phyloP scores from a whole-genome alignment of 495 filamentous ascomycete species.

The Aeminium ludgeri region DNA sequence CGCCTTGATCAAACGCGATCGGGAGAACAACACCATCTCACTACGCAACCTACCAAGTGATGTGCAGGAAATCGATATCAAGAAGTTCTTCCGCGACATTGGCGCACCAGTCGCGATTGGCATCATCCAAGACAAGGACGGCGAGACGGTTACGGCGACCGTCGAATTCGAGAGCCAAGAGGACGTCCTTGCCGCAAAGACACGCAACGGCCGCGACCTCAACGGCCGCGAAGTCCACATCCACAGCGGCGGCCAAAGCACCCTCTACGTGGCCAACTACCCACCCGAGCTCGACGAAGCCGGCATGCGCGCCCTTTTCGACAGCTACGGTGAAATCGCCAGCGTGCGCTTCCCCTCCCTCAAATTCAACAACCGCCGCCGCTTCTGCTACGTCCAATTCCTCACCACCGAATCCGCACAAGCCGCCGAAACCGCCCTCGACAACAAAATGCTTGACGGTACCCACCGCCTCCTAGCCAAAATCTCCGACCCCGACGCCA shows the following conservation, averaged over 20 bases:
- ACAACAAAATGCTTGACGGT: constrained; percentile 49
- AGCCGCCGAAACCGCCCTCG: constrained; percentile 41
- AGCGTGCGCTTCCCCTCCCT: constrained; percentile 81
- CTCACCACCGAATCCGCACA: constrained; percentile 27
- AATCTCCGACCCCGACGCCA: constrained; percentile 64
- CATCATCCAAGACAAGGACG: constrained; percentile 39
- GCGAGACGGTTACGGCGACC: constrained; percentile 46
- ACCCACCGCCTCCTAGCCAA: constrained; percentile 53
- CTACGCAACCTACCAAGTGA: constrained; percentile 56
- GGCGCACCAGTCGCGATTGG: constrained; percentile 65
- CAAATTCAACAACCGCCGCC: constrained; percentile 68
- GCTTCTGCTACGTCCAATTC: constrained; percentile 92
- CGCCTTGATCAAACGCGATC: constrained; percentile 50
- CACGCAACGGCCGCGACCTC: constrained; percentile 60
- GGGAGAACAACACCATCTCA: constrained; percentile 74
- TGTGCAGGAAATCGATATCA: constrained; percentile 52
- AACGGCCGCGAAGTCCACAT: constrained; percentile 55
- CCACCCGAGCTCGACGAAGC: constrained; percentile 68
- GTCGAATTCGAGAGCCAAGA: constrained; percentile 74
- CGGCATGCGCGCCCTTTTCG: constrained; percentile 62
- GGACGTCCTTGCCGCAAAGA: constrained; percentile 63
- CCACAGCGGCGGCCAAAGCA: constrained; percentile 52
- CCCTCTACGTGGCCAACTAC: constrained; percentile 82
- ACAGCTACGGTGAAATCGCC: constrained; percentile 61
- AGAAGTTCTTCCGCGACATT: constrained; percentile 80